Base-by-base conservation (phyloP, 257 asterid genomes). In the Petunia axillaris region DNA sequence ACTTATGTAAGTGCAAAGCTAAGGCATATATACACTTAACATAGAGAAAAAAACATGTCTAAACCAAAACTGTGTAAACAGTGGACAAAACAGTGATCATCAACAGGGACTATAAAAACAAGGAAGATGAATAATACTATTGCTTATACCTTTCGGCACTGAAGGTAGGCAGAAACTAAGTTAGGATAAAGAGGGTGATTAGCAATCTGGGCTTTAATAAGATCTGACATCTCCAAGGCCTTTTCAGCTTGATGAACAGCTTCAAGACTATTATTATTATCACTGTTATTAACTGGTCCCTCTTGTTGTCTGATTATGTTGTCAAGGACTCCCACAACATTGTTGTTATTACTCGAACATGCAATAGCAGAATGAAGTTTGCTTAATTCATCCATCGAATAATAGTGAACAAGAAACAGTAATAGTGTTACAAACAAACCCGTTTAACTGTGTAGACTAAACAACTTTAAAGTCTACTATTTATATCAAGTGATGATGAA, bases 141-240 rank as follows among this genome's bases (percentile, higher is more conserved):
- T 0, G 55, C 14, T 65, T 53, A 25, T 66, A 94, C 98, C 97
- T 94, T 92, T 81, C 86, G 85, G 80, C 98, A 92, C 4, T 91
- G 89, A 81, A 91, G 86, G 67, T 87, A 92, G 52, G 98, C 97
- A 55, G 93, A 88, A 16, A 92, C 84, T 83, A 94, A 87, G 84
- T 81, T 84, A 59, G 98, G 94, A 83, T 91, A 94, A 64, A 91
- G 93, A 85, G 96, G 97, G 88, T 94, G 98, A 87, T 75, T 89
- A 68, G 96, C 93, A 74, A 94, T 92, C 91, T 90, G 97, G 35
- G 91, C 86, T 84, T 94, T 94, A 67, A 90, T 85, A 76, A 85
- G 3, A 77, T 92, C 93, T 41, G 90, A 84, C 87, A 88, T 82
- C 53, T 70, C 86, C 43, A 71, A 65, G 62, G 77, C 15, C 3